Evolutionary conservation across 73 alveolate genomes (phyloP), one percentile per base, ranked within the genome.

Genomic region (Symbiodinium natans): DNA sequence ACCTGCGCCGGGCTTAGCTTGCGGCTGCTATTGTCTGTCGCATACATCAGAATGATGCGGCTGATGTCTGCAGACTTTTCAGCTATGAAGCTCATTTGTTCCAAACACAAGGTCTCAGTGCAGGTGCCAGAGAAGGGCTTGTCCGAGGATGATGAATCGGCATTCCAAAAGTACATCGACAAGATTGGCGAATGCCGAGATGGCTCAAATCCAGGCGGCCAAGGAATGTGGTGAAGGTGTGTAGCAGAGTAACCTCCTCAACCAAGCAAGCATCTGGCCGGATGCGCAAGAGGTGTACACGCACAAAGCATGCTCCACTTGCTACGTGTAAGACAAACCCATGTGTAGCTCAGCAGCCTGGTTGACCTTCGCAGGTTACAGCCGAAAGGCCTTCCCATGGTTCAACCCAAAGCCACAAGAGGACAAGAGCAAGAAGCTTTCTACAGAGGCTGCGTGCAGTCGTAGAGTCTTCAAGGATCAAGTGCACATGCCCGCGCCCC

Each of bases 371-470:
- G 29, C 77, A 90, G 97, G 97, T 56, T 90, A 90, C 88, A 90
- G 77, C 54, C 97, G 97, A 39, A 90, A 90, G 33, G 97, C 97
- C 21, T 90, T 90, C 87, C 97, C 97, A 6, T 90, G 97, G 97
- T 90, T 68, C 54, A 90, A 68, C 38, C 88, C 80, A 15, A 48
- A 63, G 39, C 77, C 97, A 34, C 39, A 41, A 85, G 83, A 40
- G 87, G 52, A 84, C 5, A 41, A 90, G 77, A 48, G 34, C 9
- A 71, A 90, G 87, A 90, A 82, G 38, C 59, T 90, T 52, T 71
- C 97, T 40, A 33, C 41, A 10, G 97, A 90, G 97, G 97, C 88
- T 27, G 54, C 1, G n/a, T 1, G 0, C 89, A 82, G 21, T 21
- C 74, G 74, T 56, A 56, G 75, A 29, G 27, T 56, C 27, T 29